These are phyloP conservation scores for Chimonanthus salicifolius DNA, from an alignment of 164 flowering plant genomes.

Conservation along the genomic window DNA sequence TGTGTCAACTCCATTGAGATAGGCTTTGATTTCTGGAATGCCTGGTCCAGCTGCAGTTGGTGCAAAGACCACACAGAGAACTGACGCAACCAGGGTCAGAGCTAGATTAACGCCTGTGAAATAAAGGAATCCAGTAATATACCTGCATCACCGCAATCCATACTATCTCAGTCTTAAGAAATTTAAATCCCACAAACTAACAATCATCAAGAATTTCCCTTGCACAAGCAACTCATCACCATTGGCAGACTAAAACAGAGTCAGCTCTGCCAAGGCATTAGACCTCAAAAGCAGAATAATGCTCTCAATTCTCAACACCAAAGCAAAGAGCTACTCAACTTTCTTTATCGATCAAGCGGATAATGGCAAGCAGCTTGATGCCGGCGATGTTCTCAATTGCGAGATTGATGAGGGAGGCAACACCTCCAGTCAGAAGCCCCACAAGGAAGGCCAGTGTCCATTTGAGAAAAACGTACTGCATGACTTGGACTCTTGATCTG, in stretches of 20 bases:
- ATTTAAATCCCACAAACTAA: background rate
- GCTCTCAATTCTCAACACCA: background rate
- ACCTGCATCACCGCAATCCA: constrained; percentile 39
- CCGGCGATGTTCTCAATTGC: constrained; percentile 93
- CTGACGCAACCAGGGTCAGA: constrained; percentile 54
- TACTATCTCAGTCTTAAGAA: constrained; percentile 2
- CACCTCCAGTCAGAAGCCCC: constrained; percentile 75
- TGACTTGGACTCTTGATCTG: constrained; percentile 60
- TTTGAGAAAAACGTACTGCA: constrained; percentile 74
- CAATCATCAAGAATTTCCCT: background rate
- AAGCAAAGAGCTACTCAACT: constrained; percentile 28
- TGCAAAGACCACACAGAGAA: constrained; percentile 64
- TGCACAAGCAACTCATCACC: background rate
- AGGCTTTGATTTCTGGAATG: constrained; percentile 93
- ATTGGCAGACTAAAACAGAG: background rate
- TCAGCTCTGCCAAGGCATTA: no score
- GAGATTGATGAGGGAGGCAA: constrained; percentile 77
- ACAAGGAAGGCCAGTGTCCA: constrained; percentile 75
- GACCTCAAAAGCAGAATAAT: background rate
- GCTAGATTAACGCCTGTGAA: constrained; percentile 52
- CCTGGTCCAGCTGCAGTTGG: constrained; percentile 99
- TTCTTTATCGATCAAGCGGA: constrained; percentile 31
- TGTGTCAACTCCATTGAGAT: constrained; percentile 89
- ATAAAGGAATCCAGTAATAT: constrained; percentile 42
- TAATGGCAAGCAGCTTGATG: constrained; percentile 55